These are phyloP conservation scores for Syncephalastrum contaminatum DNA, from an alignment of 371 early-diverging fungal genomes.

Conservation along the genomic window DNA sequence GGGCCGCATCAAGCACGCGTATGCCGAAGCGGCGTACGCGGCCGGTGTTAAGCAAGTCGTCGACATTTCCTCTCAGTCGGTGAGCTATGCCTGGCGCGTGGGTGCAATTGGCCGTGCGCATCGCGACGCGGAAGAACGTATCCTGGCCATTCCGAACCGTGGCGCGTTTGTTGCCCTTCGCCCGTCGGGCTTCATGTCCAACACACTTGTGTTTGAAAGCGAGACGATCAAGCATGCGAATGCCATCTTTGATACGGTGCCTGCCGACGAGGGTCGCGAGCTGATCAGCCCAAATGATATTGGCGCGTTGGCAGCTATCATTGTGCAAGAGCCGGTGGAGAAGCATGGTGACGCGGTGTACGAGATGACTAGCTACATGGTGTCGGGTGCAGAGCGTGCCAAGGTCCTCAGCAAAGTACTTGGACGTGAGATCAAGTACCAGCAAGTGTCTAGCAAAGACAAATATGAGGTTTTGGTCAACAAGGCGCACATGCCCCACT, in stretches of 20 bases:
- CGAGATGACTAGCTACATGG: slow-evolving; percentile 8
- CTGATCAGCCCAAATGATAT: slow-evolving; percentile 20
- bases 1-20: background rate
- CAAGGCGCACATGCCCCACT: slow-evolving; percentile 3
- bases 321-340: slow-evolving; percentile 16
- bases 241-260: slow-evolving; percentile 2
- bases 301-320: slow-evolving; percentile 11
- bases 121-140: slow-evolving; percentile 22
- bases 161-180: slow-evolving; percentile 16
- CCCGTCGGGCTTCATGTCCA: slow-evolving; percentile 17
- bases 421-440: slow-evolving; percentile 10
- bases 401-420: slow-evolving; percentile 6
- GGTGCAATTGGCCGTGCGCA: slow-evolving; percentile 22
- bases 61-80: slow-evolving; percentile 24
- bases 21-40: slow-evolving; percentile 20
- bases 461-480: slow-evolving; percentile 6
- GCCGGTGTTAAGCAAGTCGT: slow-evolving; percentile 37
- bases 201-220: slow-evolving; percentile 4
- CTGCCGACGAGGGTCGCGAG: slow-evolving; percentile 2
- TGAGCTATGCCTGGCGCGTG: slow-evolving; percentile 22
- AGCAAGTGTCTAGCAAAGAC: slow-evolving; percentile 2
- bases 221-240: slow-evolving; percentile 1
- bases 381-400: slow-evolving; percentile 13
- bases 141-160: slow-evolving; percentile 23
- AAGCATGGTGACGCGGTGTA: slow-evolving; percentile 19